These are phyloP conservation scores for Cordyceps tenuipes DNA, from an alignment of 2,329 filamentous ascomycete genomes.

Conservation along the genomic window DNA sequence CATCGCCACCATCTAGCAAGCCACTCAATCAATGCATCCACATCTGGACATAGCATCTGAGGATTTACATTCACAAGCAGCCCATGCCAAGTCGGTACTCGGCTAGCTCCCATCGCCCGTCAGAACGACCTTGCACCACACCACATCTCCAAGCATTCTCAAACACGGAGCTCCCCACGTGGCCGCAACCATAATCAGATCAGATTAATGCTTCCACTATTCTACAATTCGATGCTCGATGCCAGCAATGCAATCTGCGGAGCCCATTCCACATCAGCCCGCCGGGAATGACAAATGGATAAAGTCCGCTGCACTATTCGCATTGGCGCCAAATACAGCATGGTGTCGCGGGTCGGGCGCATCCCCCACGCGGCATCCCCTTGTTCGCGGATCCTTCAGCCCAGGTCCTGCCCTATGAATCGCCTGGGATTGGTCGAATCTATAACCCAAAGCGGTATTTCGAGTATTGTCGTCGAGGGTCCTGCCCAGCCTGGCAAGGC, in stretches of 20 bases:
- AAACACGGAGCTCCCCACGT: not conserved
- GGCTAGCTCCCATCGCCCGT: not conserved
- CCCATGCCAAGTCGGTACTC: not conserved
- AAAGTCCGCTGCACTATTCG: not conserved
- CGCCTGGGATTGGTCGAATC: not conserved
- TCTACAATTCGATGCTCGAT: not conserved
- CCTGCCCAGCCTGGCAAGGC: not conserved
- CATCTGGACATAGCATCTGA: not conserved
- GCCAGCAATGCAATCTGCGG: not conserved
- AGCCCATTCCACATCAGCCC: not conserved
- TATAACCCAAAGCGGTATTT: not conserved
- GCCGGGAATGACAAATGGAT: not conserved
- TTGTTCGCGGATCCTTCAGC: not conserved
- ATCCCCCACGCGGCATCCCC: not conserved
- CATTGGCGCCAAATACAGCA: not conserved
- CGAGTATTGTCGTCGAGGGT: not conserved
- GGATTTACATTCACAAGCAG: not conserved
- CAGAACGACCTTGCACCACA: not conserved
- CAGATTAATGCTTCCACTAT: not conserved
- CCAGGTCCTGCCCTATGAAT: not conserved
- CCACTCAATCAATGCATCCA: not conserved
- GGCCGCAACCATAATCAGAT: not conserved
- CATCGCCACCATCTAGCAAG: not conserved
- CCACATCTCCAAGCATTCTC: not conserved
- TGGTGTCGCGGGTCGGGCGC: conserved; percentile 1